Percentiles rank a stretch among this genome's conserved stretches.
Conservation (phyloP, 2,329 filamentous ascomycete species). For the Epichloe hybrida region DNA sequence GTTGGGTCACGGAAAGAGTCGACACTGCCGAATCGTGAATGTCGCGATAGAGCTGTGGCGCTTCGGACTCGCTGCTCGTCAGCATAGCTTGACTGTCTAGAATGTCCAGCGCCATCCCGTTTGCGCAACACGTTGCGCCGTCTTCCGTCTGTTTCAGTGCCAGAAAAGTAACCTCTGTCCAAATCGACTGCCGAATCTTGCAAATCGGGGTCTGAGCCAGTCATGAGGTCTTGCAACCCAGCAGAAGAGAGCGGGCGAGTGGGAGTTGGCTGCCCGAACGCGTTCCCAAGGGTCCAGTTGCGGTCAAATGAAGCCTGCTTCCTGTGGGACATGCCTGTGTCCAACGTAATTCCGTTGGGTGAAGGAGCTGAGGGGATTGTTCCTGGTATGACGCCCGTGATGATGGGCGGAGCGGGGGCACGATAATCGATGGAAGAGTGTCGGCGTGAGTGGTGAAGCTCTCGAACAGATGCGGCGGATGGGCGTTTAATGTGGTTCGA, state of each 20-base stretch:
- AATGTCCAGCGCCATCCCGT: slow-evolving; percentile 49
- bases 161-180: slow-evolving; percentile 88
- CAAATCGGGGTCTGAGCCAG: slow-evolving; percentile 22
- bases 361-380: slow-evolving; percentile 22
- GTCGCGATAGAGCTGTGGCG: slow-evolving; percentile 51
- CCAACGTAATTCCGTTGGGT: slow-evolving; percentile 29
- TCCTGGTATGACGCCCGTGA: slow-evolving; percentile 9
- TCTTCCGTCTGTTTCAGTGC: slow-evolving; percentile 66
- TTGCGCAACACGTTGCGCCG: slow-evolving; percentile 72
- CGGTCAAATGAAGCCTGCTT: slow-evolving; percentile 58
- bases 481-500: slow-evolving; percentile 44
- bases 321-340: slow-evolving; percentile 34
- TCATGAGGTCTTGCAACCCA: slow-evolving; percentile 31
- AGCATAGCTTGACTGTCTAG: slow-evolving; percentile 61
- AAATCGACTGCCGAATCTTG: slow-evolving; percentile 46
- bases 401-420: slow-evolving; percentile 10
- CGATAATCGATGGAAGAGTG: slow-evolving; percentile 77
- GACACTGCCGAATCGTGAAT: slow-evolving; percentile 66
- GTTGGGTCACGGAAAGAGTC: slow-evolving; percentile 56
- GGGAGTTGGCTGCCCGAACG: slow-evolving; percentile 25
- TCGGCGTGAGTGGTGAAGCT: slow-evolving; percentile 69
- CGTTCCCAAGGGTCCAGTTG: slow-evolving; percentile 52
- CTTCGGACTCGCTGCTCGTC: slow-evolving; percentile 59
- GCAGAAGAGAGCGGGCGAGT: slow-evolving; percentile 38
- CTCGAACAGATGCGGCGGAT: slow-evolving; percentile 70